Evolutionary conservation across 1,284 basidiomycete species (phyloP), one percentile per base, ranked within the genome.

Genomic region (Ceratobasidium sp.): DNA sequence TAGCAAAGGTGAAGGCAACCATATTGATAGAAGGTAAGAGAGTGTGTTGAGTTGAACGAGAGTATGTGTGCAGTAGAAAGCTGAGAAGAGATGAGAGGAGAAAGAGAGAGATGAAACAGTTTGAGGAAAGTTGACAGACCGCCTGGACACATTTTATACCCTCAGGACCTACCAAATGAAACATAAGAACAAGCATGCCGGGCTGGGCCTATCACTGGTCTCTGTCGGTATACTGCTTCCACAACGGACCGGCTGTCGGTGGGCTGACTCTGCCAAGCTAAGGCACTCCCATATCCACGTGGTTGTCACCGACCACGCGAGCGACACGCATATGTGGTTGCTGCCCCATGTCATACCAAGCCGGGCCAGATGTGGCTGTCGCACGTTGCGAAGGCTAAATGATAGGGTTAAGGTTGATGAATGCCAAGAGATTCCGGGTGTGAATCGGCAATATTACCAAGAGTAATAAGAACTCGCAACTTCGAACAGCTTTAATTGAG

Each of bases 1-100:
- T 32, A 44, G 67, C 44, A 28, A 70, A 59, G 23, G 54, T 70
- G 21, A 59, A 59, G 41, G 67, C 41, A 59, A 70, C 67, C 67
- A 70, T 70, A 46, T 49, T 59, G 55, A 14, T 46, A 26, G 47
- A 3, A n/a, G 13, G 8, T 52, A 30, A 49, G 38, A 35, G 67
- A 54, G 38, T 41, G 63, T 70, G 55, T 58, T 23, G 18, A 49
- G 13, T 59, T 32, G 35, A 70, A 70, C 14, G 67, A 70, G 44
- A 50, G 67, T 70, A 55, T n/a, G 7, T 49, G n/a, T n/a, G 13
- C n/a, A 59, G 49, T 52, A 21, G 14, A 13, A 55, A 55, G 23
- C 18, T 9, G 47, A 66, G 23, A n/a, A n/a, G n/a, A n/a, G n/a
- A 44, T 16, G 23, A 49, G 13, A 57, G 21, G 54, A 57, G 21